These are phyloP conservation scores for Aspergillus funiculosus DNA, from an alignment of 495 filamentous ascomycete species.

Conservation along the genomic window DNA sequence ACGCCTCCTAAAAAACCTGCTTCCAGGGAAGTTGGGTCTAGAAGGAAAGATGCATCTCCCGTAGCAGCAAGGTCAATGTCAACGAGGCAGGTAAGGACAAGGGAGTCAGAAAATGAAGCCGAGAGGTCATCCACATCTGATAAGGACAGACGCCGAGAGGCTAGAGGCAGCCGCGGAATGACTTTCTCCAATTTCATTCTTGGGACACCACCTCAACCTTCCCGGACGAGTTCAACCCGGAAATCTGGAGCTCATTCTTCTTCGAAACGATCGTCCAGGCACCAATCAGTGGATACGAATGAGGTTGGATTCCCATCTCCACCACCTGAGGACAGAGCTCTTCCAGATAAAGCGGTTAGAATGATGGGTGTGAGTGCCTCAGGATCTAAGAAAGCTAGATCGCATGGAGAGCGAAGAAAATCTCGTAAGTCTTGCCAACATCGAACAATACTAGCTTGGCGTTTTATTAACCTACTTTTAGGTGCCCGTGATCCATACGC, in stretches of 20 bases:
- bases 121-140: constrained; percentile 53
- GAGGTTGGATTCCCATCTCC: constrained; percentile 46
- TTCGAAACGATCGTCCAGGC: constrained; percentile 39
- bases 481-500: constrained; percentile 53
- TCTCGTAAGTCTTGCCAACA: constrained; percentile 31
- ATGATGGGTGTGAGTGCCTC: constrained; percentile 48
- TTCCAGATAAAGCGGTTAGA: constrained; percentile 53
- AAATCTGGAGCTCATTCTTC: constrained; percentile 36
- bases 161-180: constrained; percentile 40
- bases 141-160: constrained; percentile 40
- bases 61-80: constrained; percentile 47
- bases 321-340: constrained; percentile 47
- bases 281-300: constrained; percentile 47
- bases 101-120: constrained; percentile 44
- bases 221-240: constrained; percentile 45
- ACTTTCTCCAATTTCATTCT: constrained; percentile 51
- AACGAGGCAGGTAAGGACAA: constrained; percentile 32
- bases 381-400: constrained; percentile 33
- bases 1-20: constrained; percentile 45
- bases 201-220: constrained; percentile 38
- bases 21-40: constrained; percentile 38
- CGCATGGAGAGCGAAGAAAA: constrained; percentile 32
- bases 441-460: neutral
- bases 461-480: constrained; percentile 13
- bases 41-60: constrained; percentile 26